phyloP scores from a whole-genome alignment of 169 alveolate genomes.

The Plasmodium fragile region DNA sequence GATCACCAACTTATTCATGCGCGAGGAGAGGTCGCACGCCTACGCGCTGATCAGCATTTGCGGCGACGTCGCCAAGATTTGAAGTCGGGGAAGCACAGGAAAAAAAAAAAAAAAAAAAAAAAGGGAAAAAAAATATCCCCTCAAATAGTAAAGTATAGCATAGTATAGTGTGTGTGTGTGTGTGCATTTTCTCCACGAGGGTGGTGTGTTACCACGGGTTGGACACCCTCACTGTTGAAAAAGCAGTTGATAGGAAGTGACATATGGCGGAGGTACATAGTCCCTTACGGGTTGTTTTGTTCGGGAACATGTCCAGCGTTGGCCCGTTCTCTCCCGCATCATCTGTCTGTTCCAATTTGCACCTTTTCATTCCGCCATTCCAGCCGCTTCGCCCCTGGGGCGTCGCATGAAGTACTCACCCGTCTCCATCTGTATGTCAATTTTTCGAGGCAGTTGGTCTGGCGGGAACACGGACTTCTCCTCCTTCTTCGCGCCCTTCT shows the following conservation, averaged over 20 bases:
- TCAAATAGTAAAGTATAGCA: too few species aligned
- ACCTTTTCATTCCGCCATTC: too few species aligned
- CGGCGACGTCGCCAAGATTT: constrained; percentile 76
- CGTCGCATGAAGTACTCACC: constrained; percentile 95
- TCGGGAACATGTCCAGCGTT: background rate
- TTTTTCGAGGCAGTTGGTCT: constrained; percentile 95
- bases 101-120: background rate
- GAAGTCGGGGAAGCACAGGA: background rate
- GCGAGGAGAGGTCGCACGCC: constrained; percentile 76
- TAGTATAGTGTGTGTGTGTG: too few species aligned
- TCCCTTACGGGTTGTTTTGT: background rate
- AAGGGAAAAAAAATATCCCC: background rate
- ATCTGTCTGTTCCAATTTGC: background rate
- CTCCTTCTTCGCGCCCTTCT: constrained; percentile 17
- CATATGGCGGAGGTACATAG: background rate
- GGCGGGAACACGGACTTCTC: constrained; percentile 54
- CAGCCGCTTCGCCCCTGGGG: background rate
- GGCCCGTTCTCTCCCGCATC: background rate
- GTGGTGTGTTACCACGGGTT: background rate
- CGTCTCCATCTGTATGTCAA: constrained; percentile 96
- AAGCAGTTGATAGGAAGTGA: background rate
- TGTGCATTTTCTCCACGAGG: background rate
- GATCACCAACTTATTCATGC: constrained; percentile 53
- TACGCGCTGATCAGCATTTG: constrained; percentile 77
- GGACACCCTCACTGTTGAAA: background rate